Evolutionary conservation across 192 early-diverging fungal species (phyloP), one percentile per base, ranked within the genome.

Genomic region (Jimgerdemannia flammicorona): DNA sequence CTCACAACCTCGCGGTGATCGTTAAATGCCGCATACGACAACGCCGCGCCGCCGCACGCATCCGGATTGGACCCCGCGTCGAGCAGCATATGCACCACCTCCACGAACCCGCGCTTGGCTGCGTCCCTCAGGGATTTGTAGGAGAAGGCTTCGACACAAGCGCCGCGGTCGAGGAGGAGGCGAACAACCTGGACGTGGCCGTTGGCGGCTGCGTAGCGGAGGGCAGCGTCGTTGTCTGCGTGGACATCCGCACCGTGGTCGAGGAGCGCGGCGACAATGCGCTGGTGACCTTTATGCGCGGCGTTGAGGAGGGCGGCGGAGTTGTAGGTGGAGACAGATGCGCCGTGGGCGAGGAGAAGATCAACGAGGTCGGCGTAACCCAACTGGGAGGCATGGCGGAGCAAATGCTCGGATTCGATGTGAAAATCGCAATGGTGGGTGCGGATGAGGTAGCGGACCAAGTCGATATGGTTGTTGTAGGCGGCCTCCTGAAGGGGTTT

Each of bases 291-390:
- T 6, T 69, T 70, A 64, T 77, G 68, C 4, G 76, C 65, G 3
- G 75, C 75, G 59, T 77, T 80, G 10, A 77, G 79, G 41, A 80
- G 17, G 29, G 79, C 79, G 3, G 75, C 75, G 20, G 76, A 68
- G 43, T 77, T 73, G 43, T 71, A 80, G 9, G 75, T 70, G 67
- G 77, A 76, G 3, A 83, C 70, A 59, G 79, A 54, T 3, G 78
- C 75, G 17, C 78, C 75, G 7, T 70, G 63, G 4, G 43, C 44
- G 7, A 82, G 54, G 3, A 83, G 66, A 2, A 79, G 66, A 8
- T 75, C 19, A 4, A 83, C 77, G 7, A 83, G 63, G 8, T 70
- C 73, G 1, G 43, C 8, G 44, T 66, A 71, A 6, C 81, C 81
- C n/a, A 41, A 9, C 7, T 79, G 66, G 9, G 77, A 76, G 20